Percentiles rank a stretch among this genome's conserved stretches.
Evolutionary conservation across 2,329 filamentous ascomycete genomes (phyloP).

Genomic region (Botrytis squamosa): DNA sequence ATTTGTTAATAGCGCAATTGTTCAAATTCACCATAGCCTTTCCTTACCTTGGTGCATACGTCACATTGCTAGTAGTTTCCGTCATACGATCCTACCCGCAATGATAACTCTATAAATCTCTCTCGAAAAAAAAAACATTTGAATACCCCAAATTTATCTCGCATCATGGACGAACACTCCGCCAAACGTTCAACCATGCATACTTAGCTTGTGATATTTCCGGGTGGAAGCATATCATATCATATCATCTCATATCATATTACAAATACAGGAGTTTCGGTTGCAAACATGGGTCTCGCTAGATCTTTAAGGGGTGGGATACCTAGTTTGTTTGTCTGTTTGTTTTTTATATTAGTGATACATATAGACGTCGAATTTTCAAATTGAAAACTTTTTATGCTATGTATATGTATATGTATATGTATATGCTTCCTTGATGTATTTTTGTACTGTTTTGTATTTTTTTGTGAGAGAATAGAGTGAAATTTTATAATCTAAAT

Average conservation of each 20-base stretch:
- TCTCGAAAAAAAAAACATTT: not conserved
- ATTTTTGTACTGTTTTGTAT: not conserved
- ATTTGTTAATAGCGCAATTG: not conserved
- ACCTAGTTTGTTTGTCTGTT: not conserved
- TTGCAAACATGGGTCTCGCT: not conserved
- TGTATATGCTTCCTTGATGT: no score
- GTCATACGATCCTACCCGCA: not conserved
- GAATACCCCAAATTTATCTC: not conserved
- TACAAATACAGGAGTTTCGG: slow-evolving; percentile 6
- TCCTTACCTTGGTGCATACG: not conserved
- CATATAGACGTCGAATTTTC: not conserved
- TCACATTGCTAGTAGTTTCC: not conserved
- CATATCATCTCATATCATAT: not conserved
- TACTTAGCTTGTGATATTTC: not conserved
- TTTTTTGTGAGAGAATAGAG: not conserved
- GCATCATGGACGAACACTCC: not conserved
- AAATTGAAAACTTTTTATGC: not conserved
- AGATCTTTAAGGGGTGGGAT: not conserved
- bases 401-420: no score
- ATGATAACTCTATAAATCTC: not conserved
- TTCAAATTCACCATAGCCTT: not conserved
- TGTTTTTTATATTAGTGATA: not conserved
- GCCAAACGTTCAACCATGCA: not conserved
- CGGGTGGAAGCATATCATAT: not conserved
- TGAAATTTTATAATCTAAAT: no score